A percentile compares a stretch with the other conserved stretches of the same genome.
Conservation (phyloP, 2,329 filamentous ascomycete species). For the Nothopassalora personata region DNA sequence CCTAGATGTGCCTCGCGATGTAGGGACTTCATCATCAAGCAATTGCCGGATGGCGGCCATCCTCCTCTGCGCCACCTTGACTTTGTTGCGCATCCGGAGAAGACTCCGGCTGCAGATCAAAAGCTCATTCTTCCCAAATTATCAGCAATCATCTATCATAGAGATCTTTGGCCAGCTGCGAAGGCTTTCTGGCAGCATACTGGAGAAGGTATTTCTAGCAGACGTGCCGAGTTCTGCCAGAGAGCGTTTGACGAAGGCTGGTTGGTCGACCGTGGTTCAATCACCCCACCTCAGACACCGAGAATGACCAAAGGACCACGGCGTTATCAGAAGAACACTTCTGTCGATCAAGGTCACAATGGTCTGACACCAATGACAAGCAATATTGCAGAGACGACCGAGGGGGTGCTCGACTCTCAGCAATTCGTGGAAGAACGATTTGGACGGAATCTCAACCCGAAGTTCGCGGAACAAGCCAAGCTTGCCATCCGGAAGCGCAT, state of each 20-base stretch:
- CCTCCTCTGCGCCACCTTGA: slow-evolving; percentile 54
- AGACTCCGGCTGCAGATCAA: slow-evolving; percentile 35
- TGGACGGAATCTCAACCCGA: slow-evolving; percentile 79
- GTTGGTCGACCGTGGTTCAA: slow-evolving; percentile 48
- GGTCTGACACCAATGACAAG: slow-evolving; percentile 11
- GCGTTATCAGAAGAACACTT: slow-evolving; percentile 66
- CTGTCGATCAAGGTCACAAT: slow-evolving; percentile 40
- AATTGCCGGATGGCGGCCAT: slow-evolving; percentile 49
- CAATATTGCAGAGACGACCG: slow-evolving; percentile 20
- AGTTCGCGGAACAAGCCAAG: slow-evolving; percentile 74
- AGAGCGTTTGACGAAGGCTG: slow-evolving; percentile 65
- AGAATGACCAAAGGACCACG: slow-evolving; percentile 63
- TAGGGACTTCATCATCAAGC: slow-evolving; percentile 62
- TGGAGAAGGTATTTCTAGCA: slow-evolving; percentile 86
- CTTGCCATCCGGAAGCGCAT: slow-evolving; percentile 82
- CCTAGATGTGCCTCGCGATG: slow-evolving; percentile 65
- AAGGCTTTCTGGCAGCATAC: slow-evolving; percentile 98
- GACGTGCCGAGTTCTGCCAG: slow-evolving; percentile 84
- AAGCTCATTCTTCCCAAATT: slow-evolving; percentile 42
- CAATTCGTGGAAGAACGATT: slow-evolving; percentile 91
- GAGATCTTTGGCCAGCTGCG: slow-evolving; percentile 63
- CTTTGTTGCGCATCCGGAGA: slow-evolving; percentile 57
- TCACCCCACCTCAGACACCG: slow-evolving; percentile 31
- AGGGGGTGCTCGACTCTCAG: slow-evolving; percentile 59
- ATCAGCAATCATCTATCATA: slow-evolving; percentile 61